Percentiles rank a stretch among this genome's conserved stretches.
These are phyloP conservation scores for Paracoccidioides brasiliensis DNA, from an alignment of 2,329 filamentous ascomycete species.

Conservation along the genomic window DNA sequence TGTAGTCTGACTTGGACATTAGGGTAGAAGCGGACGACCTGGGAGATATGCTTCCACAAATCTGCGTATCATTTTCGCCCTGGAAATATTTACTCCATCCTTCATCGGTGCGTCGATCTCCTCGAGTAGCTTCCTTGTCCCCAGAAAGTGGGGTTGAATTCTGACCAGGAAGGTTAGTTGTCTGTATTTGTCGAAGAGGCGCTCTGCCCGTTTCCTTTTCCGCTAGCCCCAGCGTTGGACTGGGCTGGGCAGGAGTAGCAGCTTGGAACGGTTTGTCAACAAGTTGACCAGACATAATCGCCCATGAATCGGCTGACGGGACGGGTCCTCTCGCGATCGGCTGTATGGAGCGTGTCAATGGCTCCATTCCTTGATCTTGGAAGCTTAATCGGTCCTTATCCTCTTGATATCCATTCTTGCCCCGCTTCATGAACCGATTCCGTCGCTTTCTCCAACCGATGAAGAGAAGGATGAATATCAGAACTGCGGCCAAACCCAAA, in stretches of 20 bases:
- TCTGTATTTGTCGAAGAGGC: constrained; percentile 9
- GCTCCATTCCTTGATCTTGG: constrained; percentile 33
- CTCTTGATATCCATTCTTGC: constrained; percentile 35
- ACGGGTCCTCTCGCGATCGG: constrained; percentile 34
- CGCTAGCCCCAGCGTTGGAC: background rate
- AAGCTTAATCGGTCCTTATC: constrained; percentile 44
- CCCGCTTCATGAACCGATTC: constrained; percentile 17
- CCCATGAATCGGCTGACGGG: constrained; percentile 27
- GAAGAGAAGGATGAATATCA: constrained; percentile 60
- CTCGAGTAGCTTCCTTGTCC: constrained; percentile 9
- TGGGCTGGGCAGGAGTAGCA: background rate
- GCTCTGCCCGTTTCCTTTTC: constrained; percentile 7
- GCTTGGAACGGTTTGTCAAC: background rate
- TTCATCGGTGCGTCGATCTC: constrained; percentile 33
- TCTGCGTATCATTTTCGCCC: constrained; percentile 19
- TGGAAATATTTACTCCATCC: constrained; percentile 39
- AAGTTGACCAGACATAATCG: constrained; percentile 28
- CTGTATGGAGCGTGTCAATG: constrained; percentile 29
- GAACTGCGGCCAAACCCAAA: constrained; percentile 55
- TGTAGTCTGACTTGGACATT: constrained; percentile 24
- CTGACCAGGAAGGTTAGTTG: constrained; percentile 9
- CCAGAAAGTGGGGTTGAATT: constrained; percentile 11
- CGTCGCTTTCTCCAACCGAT: constrained; percentile 10
- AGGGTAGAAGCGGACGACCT: constrained; percentile 17
- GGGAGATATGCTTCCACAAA: constrained; percentile 15